Evolutionary conservation across 306 rosid species (phyloP).

Genomic region (Begonia fuchsioides): DNA sequence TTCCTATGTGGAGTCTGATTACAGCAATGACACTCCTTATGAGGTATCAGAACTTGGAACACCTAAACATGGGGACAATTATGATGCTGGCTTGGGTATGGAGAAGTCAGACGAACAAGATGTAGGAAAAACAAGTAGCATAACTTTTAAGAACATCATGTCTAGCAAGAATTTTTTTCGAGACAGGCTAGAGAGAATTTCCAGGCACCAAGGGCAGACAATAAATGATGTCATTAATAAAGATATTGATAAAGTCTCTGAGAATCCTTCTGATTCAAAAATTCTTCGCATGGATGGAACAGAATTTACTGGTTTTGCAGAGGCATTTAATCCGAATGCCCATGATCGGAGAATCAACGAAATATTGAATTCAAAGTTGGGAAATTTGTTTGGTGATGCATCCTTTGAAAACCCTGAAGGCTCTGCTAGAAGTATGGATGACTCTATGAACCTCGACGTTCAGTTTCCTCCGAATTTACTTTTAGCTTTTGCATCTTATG

Average conservation of each 20-base stretch:
- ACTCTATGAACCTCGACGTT: slow-evolving; percentile 6
- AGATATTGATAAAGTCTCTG: slow-evolving; percentile 15
- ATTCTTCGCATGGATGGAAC: slow-evolving; percentile 54
- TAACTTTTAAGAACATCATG: slow-evolving; percentile 15
- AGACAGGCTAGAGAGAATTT: slow-evolving; percentile 15
- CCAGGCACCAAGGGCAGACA: slow-evolving; percentile 10
- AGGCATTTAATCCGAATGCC: slow-evolving; percentile 21
- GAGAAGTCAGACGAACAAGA: slow-evolving; percentile 26
- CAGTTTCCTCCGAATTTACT: slow-evolving; percentile 16
- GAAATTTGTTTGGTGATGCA: slow-evolving; percentile 18
- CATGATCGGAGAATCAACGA: slow-evolving; percentile 29
- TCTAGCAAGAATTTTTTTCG: slow-evolving; percentile 18
- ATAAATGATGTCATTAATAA: slow-evolving; percentile 5
- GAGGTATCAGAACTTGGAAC: slow-evolving; percentile 52
- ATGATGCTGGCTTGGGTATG: slow-evolving; percentile 20
- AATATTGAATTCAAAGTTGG: slow-evolving; percentile 17
- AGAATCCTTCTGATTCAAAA: slow-evolving; percentile 17
- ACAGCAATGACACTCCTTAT: slow-evolving; percentile 32
- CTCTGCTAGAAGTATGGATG: slow-evolving; percentile 17
- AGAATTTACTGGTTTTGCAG: slow-evolving; percentile 24
- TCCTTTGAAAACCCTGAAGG: slow-evolving; percentile 21
- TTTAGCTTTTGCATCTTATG: slow-evolving; percentile 39
- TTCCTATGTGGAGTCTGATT: slow-evolving; percentile 39
- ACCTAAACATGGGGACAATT: slow-evolving; percentile 27
- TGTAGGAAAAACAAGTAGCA: slow-evolving; percentile 17